These are phyloP conservation scores for Tympanopsis confertula DNA, from an alignment of 2,329 filamentous ascomycete species.

Conservation along the genomic window DNA sequence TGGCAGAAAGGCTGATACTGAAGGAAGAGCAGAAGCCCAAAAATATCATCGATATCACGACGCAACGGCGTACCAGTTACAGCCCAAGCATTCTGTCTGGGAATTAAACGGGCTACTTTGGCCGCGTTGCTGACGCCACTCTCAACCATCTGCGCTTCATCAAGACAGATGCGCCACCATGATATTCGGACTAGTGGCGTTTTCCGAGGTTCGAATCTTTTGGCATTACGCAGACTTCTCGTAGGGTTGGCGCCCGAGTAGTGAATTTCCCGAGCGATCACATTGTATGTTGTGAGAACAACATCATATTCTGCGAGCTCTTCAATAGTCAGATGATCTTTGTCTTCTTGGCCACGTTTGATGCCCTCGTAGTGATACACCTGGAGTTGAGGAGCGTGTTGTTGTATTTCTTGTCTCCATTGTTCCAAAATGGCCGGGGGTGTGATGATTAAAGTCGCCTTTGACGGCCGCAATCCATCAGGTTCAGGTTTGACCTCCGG, in stretches of 20 bases:
- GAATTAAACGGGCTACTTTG: constrained; percentile 66
- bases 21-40: constrained; percentile 72
- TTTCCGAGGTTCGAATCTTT: constrained; percentile 52
- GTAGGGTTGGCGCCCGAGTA: constrained; percentile 61
- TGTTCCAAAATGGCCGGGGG: constrained; percentile 44
- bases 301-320: constrained; percentile 40
- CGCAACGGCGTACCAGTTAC: constrained; percentile 84
- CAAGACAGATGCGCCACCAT: constrained; percentile 77
- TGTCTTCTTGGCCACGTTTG: constrained; percentile 16
- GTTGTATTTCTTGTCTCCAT: constrained; percentile 47
- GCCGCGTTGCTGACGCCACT: constrained; percentile 77
- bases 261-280: constrained; percentile 71
- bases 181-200: constrained; percentile 71
- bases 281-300: constrained; percentile 53
- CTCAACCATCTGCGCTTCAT: constrained; percentile 87
- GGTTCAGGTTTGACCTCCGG: constrained; percentile 7
- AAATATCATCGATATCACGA: constrained; percentile 65
- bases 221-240: constrained; percentile 52
- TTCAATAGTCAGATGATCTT: constrained; percentile 26
- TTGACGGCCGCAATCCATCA: constrained; percentile 31
- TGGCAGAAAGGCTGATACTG: constrained; percentile 66
- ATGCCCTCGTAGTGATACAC: constrained; percentile 44
- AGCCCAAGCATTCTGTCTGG: constrained; percentile 79
- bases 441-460: constrained; percentile 50
- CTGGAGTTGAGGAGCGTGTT: constrained; percentile 43